Conservation (phyloP, 805 yeast genomes). For the Saccharomycopsis sp. region DNA sequence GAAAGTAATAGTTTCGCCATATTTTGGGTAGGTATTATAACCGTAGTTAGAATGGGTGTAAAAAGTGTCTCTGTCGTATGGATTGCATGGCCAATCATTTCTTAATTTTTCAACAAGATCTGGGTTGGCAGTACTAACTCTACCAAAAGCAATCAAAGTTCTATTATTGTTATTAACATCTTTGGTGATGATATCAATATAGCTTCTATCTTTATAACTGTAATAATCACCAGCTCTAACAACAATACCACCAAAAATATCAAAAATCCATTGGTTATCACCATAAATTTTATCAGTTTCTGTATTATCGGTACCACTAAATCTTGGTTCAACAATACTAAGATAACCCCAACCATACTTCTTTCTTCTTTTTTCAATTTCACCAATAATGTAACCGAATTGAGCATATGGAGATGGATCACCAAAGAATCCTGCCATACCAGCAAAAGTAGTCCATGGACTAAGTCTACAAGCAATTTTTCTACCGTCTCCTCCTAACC, state of each 20-base stretch:
- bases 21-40: slow-evolving; percentile 25
- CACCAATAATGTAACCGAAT: slow-evolving; percentile 22
- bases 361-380: slow-evolving; percentile 19
- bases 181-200: too few relatives aligned
- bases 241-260: slow-evolving; percentile 36
- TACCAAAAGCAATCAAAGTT: slow-evolving; percentile 33
- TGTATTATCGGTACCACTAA: slow-evolving; percentile 22
- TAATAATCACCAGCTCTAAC: slow-evolving; percentile 31
- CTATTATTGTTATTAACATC: slow-evolving; percentile 29
- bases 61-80: slow-evolving; percentile 32
- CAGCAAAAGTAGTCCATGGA: slow-evolving; percentile 33
- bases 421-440: slow-evolving; percentile 28
- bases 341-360: slow-evolving; percentile 23
- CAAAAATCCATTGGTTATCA: slow-evolving; percentile 28
- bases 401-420: slow-evolving; percentile 28
- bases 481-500: slow-evolving; percentile 36
- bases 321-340: slow-evolving; percentile 19
- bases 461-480: slow-evolving; percentile 39
- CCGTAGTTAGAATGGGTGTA: slow-evolving; percentile 28
- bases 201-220: slow-evolving; percentile 20
- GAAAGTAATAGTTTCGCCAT: too few relatives aligned
- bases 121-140: slow-evolving; percentile 32
- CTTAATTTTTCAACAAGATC: slow-evolving; percentile 28
- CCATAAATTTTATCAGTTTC: slow-evolving; percentile 20
- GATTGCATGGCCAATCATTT: slow-evolving; percentile 25